Base-by-base conservation (phyloP, 2,329 filamentous ascomycete genomes). In the Coleophoma crateriformis region DNA sequence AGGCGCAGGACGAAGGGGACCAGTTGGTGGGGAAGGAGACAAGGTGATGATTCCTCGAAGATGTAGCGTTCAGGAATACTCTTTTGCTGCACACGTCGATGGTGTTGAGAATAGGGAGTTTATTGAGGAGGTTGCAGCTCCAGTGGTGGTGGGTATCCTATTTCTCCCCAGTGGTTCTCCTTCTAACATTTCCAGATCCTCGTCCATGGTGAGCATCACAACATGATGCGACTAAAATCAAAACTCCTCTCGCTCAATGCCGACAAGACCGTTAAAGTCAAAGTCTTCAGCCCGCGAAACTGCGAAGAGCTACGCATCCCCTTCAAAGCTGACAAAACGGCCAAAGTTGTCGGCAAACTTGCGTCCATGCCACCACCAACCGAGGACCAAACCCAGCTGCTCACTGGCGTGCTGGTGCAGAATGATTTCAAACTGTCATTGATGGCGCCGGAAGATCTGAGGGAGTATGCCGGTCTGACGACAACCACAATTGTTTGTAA, bases 401-500 rank as follows among this genome's bases (percentile, higher is more conserved):
- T 99, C 59, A 88, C 86, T 0, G 94, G 94, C 27, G 94, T 99
- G 0, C 77, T 99, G 14, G 91, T 99, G 7, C 92, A 97, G 60
- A 97, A 95, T 66, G 94, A 96, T 66, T 97, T 99, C 69, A 96
- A 97, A 67, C 82, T 99, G 64, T 95, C 88, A 0, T 76, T 99
- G 33, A 97, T 99, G 92, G 91, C 91, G 1, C 91, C 94, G 0
- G 94, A 97, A 60, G 94, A 99, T 65, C 76, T 99, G 33, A 85
- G 90, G 53, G 94, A 99, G 68, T 99, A 96, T 65, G 94, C 94
- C 0, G 94, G 94, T n/a, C 74, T 99, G 32, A 96, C 90, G 3
- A 97, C 94, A 0, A 97, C 94, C 0, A 95, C 88, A 1, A 92
- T 99, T 50, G 82, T 85, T 14, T 99, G 94, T 74, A 90, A 90